Percentiles rank a stretch among this genome's conserved stretches.
Evolutionary conservation across 208 protist genomes (phyloP).

Genomic region (Leishmania arabica): DNA sequence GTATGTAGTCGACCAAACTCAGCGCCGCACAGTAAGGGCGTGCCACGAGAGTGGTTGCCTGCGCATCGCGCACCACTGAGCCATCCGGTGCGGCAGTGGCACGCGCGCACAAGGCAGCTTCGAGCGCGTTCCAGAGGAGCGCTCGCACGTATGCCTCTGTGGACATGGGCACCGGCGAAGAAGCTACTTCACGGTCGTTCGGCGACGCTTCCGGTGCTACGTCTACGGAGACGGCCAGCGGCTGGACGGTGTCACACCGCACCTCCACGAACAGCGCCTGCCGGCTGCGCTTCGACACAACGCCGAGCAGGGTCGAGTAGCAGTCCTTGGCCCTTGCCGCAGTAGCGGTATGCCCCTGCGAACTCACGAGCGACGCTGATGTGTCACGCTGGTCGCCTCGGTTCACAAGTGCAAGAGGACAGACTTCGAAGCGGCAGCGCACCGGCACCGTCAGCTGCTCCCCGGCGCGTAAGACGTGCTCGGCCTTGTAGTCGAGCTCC

Average conservation of each 20-base stretch:
- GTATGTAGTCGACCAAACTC: conserved; percentile 42
- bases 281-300: conserved; percentile 55
- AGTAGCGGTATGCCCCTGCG: not conserved
- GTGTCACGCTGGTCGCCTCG: not conserved
- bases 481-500: conserved; percentile 44
- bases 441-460: conserved; percentile 58
- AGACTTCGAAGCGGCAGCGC: conserved; percentile 50
- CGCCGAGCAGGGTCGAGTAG: conserved; percentile 52
- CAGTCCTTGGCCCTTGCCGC: conserved; percentile 15
- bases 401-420: not conserved
- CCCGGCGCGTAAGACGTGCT: conserved; percentile 56
- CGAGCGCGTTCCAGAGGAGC: conserved; percentile 41
- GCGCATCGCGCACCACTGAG: not conserved
- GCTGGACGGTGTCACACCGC: conserved; percentile 64
- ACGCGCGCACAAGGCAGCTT: conserved; percentile 6
- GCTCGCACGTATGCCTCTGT: conserved; percentile 37
- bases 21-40: conserved; percentile 52
- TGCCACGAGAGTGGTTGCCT: not conserved
- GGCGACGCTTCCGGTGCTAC: conserved; percentile 30
- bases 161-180: conserved; percentile 8
- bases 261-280: conserved; percentile 75
- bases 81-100: not conserved
- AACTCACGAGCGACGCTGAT: not conserved
- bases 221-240: conserved; percentile 60
- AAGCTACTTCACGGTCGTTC: not conserved